A percentile compares a stretch with the other conserved stretches of the same genome.
Evolutionary conservation across 2,329 filamentous ascomycete species (phyloP).

Genomic region (Coniochaeta ligniaria): DNA sequence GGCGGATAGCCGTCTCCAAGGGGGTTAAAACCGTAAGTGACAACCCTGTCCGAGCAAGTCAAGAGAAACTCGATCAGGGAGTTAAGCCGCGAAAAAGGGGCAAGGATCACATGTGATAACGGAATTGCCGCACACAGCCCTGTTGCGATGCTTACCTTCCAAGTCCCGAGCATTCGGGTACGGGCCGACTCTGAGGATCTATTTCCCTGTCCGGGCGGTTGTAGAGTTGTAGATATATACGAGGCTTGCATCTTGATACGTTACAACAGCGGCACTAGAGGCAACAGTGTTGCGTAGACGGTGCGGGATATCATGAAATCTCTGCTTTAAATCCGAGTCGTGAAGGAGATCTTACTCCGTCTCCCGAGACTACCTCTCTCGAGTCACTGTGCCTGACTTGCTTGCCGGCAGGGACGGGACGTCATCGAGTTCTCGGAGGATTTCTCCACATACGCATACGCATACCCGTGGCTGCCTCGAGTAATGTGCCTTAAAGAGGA

Average conservation of each 20-base stretch:
- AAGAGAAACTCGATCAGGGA: background rate
- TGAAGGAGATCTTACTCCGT: background rate
- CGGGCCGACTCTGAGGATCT: background rate
- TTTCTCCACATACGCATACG: background rate
- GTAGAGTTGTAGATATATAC: background rate
- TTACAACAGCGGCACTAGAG: background rate
- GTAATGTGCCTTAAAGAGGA: background rate
- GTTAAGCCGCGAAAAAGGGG: background rate
- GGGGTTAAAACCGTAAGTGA: background rate
- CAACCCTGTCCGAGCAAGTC: background rate
- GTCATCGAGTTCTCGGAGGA: background rate
- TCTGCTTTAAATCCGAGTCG: background rate
- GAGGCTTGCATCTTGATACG: background rate
- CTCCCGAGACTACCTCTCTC: background rate
- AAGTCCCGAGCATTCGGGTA: background rate
- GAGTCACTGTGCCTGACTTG: background rate
- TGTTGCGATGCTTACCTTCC: background rate
- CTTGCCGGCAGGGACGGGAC: background rate
- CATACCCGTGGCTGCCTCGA: background rate
- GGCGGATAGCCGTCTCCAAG: background rate
- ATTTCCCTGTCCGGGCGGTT: background rate
- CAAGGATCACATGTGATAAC: background rate
- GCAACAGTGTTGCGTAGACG: background rate
- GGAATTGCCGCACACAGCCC: background rate
- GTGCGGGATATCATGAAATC: background rate